A percentile compares a stretch with the other conserved stretches of the same genome.
Conservation (phyloP, 257 asterid genomes). For the Petrea volubilis region DNA sequence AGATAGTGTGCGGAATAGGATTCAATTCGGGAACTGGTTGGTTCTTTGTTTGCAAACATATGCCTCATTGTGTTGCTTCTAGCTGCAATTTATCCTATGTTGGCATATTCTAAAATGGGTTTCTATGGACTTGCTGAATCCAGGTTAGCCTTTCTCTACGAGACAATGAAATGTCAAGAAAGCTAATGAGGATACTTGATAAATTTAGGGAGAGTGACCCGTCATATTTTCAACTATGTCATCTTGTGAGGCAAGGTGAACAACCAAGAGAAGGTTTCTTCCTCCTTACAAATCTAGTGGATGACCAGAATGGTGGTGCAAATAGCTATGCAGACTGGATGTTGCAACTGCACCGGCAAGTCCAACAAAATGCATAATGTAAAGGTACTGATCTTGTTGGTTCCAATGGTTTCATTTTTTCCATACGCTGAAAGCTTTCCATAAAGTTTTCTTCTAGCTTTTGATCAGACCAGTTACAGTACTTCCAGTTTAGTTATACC, state of each 20-base stretch:
- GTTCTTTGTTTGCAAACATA: not conserved
- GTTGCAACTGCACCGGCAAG: slow-evolving; percentile 61
- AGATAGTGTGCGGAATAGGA: not conserved
- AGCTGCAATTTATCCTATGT: not conserved
- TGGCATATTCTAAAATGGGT: not conserved
- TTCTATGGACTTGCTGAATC: slow-evolving; percentile 22
- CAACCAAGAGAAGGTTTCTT: slow-evolving; percentile 67
- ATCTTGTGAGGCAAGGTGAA: slow-evolving; percentile 76
- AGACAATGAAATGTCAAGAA: slow-evolving; percentile 59
- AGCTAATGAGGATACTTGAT: slow-evolving; percentile 44
- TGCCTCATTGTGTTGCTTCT: not conserved
- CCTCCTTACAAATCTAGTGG: slow-evolving; percentile 51
- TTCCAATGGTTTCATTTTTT: not conserved
- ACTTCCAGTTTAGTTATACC: too few species aligned
- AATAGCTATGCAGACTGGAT: slow-evolving; percentile 66
- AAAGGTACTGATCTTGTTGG: slow-evolving; percentile 35
- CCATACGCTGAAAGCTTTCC: not conserved
- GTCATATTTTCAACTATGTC: slow-evolving; percentile 56
- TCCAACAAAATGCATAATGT: slow-evolving; percentile 58
- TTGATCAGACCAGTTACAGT: too few species aligned
- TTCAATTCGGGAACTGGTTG: slow-evolving; percentile 6
- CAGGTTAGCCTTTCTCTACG: slow-evolving; percentile 53
- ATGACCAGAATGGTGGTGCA: slow-evolving; percentile 53
- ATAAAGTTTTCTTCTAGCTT: too few species aligned
- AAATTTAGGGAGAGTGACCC: slow-evolving; percentile 51